Base-by-base conservation (phyloP, 2,329 filamentous ascomycete genomes). In the Penicillium digitatum region DNA sequence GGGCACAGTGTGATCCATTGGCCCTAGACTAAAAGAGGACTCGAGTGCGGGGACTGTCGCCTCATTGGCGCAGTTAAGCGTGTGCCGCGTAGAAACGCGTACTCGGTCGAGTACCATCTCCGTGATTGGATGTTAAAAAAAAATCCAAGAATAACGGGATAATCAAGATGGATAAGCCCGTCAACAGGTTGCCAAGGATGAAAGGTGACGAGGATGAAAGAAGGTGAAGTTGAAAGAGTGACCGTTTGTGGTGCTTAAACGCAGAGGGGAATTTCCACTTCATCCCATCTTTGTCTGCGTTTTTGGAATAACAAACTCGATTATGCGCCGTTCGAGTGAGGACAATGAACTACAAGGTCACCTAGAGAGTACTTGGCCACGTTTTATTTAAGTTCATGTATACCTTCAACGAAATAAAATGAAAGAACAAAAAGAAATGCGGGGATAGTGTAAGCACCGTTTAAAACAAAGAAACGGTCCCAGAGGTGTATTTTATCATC, bases 61-160 rank as follows among this genome's bases (percentile, higher is more conserved):
- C 6, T 42, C 51, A 27, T 48, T 53, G 26, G 37, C 44, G 22
- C 51, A 53, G 35, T 48, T 39, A 29, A 53, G 43, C 26, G 51
- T 53, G 37, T 48, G 43, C 16, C 51, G 51, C 27, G 35, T 53
- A 10, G 44, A 22, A 18, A 53, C 44, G 35, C 35, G 35, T 12
- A 53, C 51, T 14, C 24, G 44, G 10, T 53, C 37, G 9, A 47
- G 26, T 14, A 26, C 27, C 43, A 53, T 53, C n/a, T 2, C 22
- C 22, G 26, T 20, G 5, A 38, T 52, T 37, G 42, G 40, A 46
- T 3, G 7, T n/a, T n/a, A n/a, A n/a, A 29, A n/a, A 4, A 24
- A 40, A 18, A 9, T 9, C 16, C 18, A 39, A n/a, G 1, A 18
- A 27, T 20, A 27, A 14, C 16, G 26, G 4, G 35, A 31, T 24